These are phyloP conservation scores for Colletotrichum godetiae DNA, from an alignment of 2,329 filamentous ascomycete genomes.

Conservation along the genomic window DNA sequence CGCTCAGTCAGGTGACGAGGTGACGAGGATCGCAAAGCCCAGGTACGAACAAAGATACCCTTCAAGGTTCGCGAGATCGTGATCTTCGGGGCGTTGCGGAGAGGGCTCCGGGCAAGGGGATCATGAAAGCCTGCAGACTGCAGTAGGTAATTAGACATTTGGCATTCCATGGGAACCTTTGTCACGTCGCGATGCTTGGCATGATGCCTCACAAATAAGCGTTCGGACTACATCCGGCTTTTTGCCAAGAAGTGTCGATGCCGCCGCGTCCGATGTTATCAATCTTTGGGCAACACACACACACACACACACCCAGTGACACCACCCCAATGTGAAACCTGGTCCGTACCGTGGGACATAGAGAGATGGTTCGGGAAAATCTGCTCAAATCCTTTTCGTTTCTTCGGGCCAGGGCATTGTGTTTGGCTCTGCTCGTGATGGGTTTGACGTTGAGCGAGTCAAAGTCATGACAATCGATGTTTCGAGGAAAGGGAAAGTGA, in stretches of 20 bases:
- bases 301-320: background rate
- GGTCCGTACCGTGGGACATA: constrained; percentile 6
- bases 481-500: background rate
- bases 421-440: background rate
- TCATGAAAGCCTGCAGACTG: background rate
- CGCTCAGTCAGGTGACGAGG: constrained; percentile 15
- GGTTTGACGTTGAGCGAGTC: background rate
- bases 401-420: background rate
- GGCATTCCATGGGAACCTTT: constrained; percentile 22
- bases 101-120: background rate
- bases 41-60: background rate
- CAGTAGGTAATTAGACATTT: constrained; percentile 13
- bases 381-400: background rate
- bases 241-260: constrained; percentile 20
- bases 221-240: constrained; percentile 14
- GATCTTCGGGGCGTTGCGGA: constrained; percentile 14
- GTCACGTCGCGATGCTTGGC: constrained; percentile 28
- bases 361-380: background rate
- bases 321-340: constrained; percentile 13
- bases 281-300: background rate
- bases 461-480: background rate
- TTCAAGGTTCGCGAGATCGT: constrained; percentile 12
- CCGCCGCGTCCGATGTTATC: constrained; percentile 14
- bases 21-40: background rate
- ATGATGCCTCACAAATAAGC: constrained; percentile 15